Evolutionary conservation across 108 stramenopile species (phyloP), one percentile per base, ranked within the genome.

Genomic region (Nitzschia putrida): DNA sequence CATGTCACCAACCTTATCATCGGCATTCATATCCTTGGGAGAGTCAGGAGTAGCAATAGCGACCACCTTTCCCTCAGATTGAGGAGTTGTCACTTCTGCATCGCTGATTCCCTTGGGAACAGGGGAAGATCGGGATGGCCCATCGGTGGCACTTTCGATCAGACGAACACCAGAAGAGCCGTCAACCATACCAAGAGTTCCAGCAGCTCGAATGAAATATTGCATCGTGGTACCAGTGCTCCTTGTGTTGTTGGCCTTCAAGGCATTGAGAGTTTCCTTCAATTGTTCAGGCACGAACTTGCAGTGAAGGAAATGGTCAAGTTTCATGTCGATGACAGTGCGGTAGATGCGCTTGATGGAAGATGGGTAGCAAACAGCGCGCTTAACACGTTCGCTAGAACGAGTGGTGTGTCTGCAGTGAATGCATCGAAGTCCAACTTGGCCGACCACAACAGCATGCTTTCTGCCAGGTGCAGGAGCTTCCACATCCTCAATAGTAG

Each of bases 251-350:
- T 79, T 82, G 37, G 77, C 78, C 66, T 86, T 88, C 53, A 95
- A 66, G 23, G 90, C 86, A 44, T 83, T 69, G 13, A 95, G 75
- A 22, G 80, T 75, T 16, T 76, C 71, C 74, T 92, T 92, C 53
- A 95, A 59, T 0, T 63, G 66, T 20, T 47, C 45, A n/a, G 94
- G 94, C 12, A 95, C 91, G 44, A 89, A 89, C 16, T 81, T 88
- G 71, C 94, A 95, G 21, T 74, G 78, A 49, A 76, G 74, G 65
- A 95, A 92, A 74, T 95, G 94, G 68, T 95, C 94, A 7, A 95
- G 76, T 66, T 95, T 95, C 94, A 95, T 95, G 43, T 95, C 94
- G 66, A 92, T 95, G n/a, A 95, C 88, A 16, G 94, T 88, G 0
- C 93, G 79, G 50, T 95, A 95, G 51, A 95, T 95, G 7, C 94